Conservation (phyloP, 2,329 filamentous ascomycete species). For the Phyllachora maydis region DNA sequence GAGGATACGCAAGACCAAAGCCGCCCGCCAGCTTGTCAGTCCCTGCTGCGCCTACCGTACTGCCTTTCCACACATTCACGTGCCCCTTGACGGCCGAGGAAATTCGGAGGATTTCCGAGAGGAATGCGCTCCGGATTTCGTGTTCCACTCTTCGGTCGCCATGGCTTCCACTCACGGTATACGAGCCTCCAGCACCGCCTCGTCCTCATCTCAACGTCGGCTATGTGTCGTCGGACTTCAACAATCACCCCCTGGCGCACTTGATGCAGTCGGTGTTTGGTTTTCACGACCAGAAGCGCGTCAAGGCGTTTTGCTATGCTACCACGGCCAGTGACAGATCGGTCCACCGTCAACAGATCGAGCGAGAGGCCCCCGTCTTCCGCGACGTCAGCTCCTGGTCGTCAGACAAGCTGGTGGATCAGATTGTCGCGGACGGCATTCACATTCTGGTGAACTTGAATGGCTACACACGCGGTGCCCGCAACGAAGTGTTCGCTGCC, state of each 20-base stretch:
- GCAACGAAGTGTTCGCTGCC: conserved; percentile 92
- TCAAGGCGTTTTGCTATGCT: conserved; percentile 84
- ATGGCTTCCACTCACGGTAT: conserved; percentile 70
- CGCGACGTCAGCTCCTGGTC: conserved; percentile 75
- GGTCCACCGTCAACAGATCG: conserved; percentile 76
- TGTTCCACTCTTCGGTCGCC: conserved; percentile 69
- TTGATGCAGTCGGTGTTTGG: conserved; percentile 99
- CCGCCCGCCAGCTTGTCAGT: conserved; percentile 54
- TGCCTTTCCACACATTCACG: conserved; percentile 96
- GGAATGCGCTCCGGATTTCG: conserved; percentile 84
- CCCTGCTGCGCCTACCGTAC: conserved; percentile 76
- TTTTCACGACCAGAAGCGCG: conserved; percentile 52
- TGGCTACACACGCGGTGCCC: conserved; percentile 88
- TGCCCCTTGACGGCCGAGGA: conserved; percentile 81
- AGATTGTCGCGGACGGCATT: conserved; percentile 73
- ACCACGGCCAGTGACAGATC: conserved; percentile 85
- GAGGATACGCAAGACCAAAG: conserved; percentile 49
- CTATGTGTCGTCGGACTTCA: conserved; percentile 96
- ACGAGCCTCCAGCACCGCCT: conserved; percentile 68
- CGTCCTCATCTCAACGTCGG: conserved; percentile 72
- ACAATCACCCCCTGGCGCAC: conserved; percentile 92
- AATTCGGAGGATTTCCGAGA: conserved; percentile 82
- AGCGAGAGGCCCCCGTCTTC: conserved; percentile 80
- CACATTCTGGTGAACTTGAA: conserved; percentile 97
- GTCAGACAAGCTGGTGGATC: conserved; percentile 62